A percentile compares a stretch with the other conserved stretches of the same genome.
Evolutionary conservation across 139 green algal genomes (phyloP).

Genomic region (Haematococcus lacustris): DNA sequence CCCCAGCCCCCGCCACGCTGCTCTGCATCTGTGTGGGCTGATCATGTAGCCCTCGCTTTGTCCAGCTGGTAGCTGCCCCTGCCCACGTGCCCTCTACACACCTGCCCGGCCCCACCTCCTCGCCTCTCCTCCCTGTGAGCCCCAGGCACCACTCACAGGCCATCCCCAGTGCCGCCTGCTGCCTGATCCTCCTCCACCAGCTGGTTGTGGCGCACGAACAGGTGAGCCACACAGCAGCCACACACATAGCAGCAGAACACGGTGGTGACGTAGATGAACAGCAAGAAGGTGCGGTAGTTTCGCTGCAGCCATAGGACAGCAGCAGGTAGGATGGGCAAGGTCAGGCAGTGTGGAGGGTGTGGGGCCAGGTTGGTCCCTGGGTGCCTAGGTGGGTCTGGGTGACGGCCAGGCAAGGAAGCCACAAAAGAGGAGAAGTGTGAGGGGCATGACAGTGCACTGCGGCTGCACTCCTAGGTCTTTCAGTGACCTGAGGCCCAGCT

Average conservation of each 20-base stretch:
- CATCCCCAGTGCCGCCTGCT: constrained; percentile 10
- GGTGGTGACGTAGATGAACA: constrained; percentile 83
- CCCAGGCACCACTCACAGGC: constrained; percentile 14
- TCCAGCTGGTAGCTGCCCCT: no score
- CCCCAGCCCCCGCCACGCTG: no score
- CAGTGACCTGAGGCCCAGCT: no score
- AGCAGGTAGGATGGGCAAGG: no score
- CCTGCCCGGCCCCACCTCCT: background rate
- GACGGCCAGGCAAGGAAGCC: background rate
- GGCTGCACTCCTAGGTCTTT: no score
- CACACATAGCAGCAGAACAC: constrained; percentile 83
- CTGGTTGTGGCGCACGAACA: constrained; percentile 52
- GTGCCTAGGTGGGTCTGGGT: no score
- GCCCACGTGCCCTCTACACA: no score
- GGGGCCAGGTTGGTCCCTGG: no score
- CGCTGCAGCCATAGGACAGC: constrained; percentile 48
- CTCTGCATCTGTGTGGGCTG: no score
- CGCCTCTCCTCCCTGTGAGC: background rate
- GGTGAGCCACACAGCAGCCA: constrained; percentile 46
- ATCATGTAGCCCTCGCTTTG: no score
- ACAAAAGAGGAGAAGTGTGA: constrained; percentile 1
- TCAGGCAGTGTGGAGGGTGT: no score
- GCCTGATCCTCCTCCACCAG: constrained; percentile 19
- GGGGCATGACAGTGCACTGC: no score
- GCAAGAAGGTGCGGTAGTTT: constrained; percentile 96